Conservation (phyloP, 495 filamentous ascomycete species). For the Hypoxylon perforatum region DNA sequence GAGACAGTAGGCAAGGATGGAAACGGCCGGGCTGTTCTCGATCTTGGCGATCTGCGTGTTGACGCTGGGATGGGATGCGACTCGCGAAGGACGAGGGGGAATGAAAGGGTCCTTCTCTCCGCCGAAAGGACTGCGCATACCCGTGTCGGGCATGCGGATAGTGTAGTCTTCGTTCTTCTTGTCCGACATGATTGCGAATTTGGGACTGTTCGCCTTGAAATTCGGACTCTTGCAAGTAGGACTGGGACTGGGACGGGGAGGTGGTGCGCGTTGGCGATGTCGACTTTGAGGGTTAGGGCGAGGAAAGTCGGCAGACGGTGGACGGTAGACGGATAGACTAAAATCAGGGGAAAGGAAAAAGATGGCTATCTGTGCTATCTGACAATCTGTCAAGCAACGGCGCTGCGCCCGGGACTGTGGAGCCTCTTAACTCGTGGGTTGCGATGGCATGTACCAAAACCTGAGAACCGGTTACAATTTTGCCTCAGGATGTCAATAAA, state of each 20-base stretch:
- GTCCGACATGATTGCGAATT: constrained; percentile 62
- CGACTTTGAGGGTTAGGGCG: constrained; percentile 43
- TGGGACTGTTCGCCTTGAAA: constrained; percentile 70
- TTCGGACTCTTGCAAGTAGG: constrained; percentile 3
- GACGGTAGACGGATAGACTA: constrained; percentile 11
- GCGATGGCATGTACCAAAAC: constrained; percentile 18
- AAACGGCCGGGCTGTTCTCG: constrained; percentile 77
- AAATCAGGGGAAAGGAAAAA: constrained; percentile 41
- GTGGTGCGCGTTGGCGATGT: constrained; percentile 27
- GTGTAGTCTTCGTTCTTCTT: constrained; percentile 87
- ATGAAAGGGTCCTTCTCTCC: constrained; percentile 69
- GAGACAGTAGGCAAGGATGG: constrained; percentile 90
- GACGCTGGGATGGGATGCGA: constrained; percentile 33
- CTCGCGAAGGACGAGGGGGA: constrained; percentile 36
- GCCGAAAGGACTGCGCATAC: constrained; percentile 49
- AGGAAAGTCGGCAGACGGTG: not conserved
- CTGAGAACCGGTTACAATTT: not conserved
- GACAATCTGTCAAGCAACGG: constrained; percentile 40
- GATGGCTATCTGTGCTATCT: constrained; percentile 27
- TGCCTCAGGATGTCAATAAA: not conserved
- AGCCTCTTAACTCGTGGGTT: constrained; percentile 38
- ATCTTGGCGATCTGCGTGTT: constrained; percentile 55
- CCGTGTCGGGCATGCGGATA: constrained; percentile 73
- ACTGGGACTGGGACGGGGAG: not conserved
- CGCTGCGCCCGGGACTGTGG: constrained; percentile 36